Evolutionary conservation across 2,329 filamentous ascomycete genomes (phyloP).

Genomic region (Neopestalotiopsis sp.): DNA sequence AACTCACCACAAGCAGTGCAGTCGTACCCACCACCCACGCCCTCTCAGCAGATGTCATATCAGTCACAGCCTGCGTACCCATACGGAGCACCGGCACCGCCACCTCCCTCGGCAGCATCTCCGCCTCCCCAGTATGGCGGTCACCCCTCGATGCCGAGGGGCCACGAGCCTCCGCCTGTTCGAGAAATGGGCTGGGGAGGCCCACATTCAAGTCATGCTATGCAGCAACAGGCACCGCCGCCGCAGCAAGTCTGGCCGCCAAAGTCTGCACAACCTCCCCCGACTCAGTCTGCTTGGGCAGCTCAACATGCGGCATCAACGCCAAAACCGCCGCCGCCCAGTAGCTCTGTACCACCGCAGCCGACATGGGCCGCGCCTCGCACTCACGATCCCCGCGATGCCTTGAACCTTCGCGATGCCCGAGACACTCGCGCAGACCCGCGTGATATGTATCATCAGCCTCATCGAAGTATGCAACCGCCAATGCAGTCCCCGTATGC

Average conservation of each 20-base stretch:
- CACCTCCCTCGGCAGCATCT: constrained; percentile 50
- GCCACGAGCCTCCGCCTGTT: constrained; percentile 45
- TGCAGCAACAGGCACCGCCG: constrained; percentile 31
- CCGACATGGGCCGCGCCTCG: constrained; percentile 41
- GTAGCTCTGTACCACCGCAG: constrained; percentile 39
- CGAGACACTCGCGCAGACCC: constrained; percentile 17
- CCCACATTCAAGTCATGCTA: constrained; percentile 34
- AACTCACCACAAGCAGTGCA: constrained; percentile 54
- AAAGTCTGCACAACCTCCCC: constrained; percentile 40
- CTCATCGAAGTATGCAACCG: constrained; percentile 34
- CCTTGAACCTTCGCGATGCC: constrained; percentile 19
- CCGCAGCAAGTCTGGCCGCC: constrained; percentile 39
- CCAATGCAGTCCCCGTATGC: constrained; percentile 42
- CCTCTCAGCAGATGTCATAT: constrained; percentile 46
- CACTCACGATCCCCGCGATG: constrained; percentile 33
- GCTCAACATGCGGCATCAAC: constrained; percentile 42
- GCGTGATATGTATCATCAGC: constrained; percentile 29
- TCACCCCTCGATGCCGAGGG: constrained; percentile 50
- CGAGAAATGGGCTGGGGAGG: constrained; percentile 37
- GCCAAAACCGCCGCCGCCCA: constrained; percentile 42
- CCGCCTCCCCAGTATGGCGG: constrained; percentile 61
- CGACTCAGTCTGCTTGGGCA: constrained; percentile 44
- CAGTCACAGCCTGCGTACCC: constrained; percentile 51
- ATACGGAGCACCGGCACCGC: constrained; percentile 46
- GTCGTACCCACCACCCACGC: constrained; percentile 49